A percentile compares a stretch with the other conserved stretches of the same genome.
Conservation (phyloP, 1,139 yeast species). For the Tardiomyces digboiensis region DNA sequence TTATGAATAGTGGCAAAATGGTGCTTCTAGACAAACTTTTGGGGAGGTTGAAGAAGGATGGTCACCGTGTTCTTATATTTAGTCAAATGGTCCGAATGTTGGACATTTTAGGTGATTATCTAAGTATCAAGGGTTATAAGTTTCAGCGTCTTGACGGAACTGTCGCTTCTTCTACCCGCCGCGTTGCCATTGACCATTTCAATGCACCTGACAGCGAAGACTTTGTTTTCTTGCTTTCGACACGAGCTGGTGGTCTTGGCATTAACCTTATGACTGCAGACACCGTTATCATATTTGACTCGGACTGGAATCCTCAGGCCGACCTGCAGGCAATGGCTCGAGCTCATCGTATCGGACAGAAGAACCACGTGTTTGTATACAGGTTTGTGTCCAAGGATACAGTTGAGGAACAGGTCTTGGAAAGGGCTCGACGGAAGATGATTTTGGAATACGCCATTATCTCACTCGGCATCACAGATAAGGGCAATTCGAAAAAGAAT, state of each 20-base stretch:
- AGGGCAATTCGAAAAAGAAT: constrained; percentile 35
- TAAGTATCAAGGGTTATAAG: constrained; percentile 79
- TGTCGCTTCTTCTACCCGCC: constrained; percentile 85
- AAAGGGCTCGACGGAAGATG: constrained; percentile 96
- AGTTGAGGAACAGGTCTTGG: constrained; percentile 94
- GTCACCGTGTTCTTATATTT: constrained; percentile 90
- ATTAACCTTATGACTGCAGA: constrained; percentile 98
- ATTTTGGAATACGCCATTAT: constrained; percentile 96
- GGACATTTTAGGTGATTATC: constrained; percentile 90
- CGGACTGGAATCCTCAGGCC: constrained; percentile 99
- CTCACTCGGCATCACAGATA: constrained; percentile 89
- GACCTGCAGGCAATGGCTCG: constrained; percentile 99
- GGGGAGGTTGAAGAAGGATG: constrained; percentile 79
- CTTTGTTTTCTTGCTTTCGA: constrained; percentile 81
- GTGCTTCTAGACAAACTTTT: constrained; percentile 84
- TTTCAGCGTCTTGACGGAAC: constrained; percentile 97
- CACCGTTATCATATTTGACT: constrained; percentile 93
- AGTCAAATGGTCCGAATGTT: constrained; percentile 97
- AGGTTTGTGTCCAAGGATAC: constrained; percentile 96
- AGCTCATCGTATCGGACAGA: constrained; percentile 98
- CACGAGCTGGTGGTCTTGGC: constrained; percentile 99
- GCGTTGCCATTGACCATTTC: constrained; percentile 93
- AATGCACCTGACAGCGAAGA: constrained; percentile 92
- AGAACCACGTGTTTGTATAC: constrained; percentile 94
- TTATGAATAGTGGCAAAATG: constrained; percentile 98